Evolutionary conservation across 2,329 filamentous ascomycete species (phyloP).

Genomic region (Colletotrichum somersetense): DNA sequence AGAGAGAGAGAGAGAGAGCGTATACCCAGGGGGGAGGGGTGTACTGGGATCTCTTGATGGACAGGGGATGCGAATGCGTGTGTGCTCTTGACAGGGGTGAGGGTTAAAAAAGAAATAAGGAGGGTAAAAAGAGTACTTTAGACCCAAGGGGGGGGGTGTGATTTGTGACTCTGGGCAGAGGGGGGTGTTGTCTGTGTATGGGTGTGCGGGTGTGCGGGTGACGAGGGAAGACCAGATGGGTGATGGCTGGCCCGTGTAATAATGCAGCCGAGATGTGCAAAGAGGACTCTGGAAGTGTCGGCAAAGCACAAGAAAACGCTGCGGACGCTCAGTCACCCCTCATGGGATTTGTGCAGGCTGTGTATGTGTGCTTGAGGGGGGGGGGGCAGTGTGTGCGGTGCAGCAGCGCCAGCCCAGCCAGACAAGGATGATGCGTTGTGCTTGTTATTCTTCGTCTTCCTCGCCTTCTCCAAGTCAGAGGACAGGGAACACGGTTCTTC

Average conservation of each 20-base stretch:
- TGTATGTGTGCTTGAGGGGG: background rate
- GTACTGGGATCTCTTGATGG: background rate
- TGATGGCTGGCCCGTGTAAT: conserved; percentile 25
- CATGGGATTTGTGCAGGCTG: conserved; percentile 24
- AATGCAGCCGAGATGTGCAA: conserved; percentile 24
- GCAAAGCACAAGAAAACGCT: background rate
- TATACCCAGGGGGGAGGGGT: conserved; percentile 16
- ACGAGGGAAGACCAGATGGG: conserved; percentile 21
- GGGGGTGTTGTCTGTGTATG: conserved; percentile 1
- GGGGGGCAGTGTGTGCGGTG: conserved; percentile 7
- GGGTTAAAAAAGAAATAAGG: conserved; percentile 35
- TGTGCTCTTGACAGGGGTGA: conserved; percentile 14
- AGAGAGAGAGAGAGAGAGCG: conserved; percentile 1
- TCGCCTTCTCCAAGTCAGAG: background rate
- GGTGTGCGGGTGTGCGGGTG: too few relatives aligned
- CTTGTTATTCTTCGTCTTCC: conserved; percentile 11
- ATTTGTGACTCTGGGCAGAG: conserved; percentile 14
- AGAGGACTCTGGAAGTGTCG: conserved; percentile 26
- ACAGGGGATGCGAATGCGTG: background rate
- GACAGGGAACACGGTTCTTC: conserved; percentile 24
- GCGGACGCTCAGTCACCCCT: conserved; percentile 34
- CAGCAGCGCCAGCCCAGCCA: conserved; percentile 14
- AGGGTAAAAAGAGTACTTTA: conserved; percentile 17
- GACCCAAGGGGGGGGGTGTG: background rate
- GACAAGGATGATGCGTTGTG: conserved; percentile 31